Evolutionary conservation across 148 eudicot species (phyloP).

Genomic region (Cornus suecica): DNA sequence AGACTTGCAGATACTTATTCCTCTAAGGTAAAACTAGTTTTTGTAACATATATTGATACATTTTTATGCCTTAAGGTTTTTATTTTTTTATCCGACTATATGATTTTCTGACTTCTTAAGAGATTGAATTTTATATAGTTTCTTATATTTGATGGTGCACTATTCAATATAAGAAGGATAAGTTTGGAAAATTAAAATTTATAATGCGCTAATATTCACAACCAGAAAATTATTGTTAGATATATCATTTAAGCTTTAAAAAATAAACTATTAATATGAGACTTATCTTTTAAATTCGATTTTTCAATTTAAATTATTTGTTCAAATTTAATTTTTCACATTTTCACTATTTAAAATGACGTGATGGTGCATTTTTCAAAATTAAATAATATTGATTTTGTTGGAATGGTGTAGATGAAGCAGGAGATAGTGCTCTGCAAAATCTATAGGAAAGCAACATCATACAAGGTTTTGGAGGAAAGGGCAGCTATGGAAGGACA

Average conservation of each 20-base stretch:
- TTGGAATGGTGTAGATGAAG: background rate
- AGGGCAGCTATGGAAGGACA: constrained; percentile 6
- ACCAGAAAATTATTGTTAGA: too few relatives aligned
- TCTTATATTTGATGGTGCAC: background rate
- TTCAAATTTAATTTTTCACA: too few relatives aligned
- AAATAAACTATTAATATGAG: too few relatives aligned
- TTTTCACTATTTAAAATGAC: too few relatives aligned
- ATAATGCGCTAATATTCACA: too few relatives aligned
- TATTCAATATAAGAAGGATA: background rate
- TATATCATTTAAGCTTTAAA: too few relatives aligned
- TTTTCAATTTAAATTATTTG: background rate
- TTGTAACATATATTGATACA: too few relatives aligned
- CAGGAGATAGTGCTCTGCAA: constrained; percentile 10
- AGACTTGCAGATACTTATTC: background rate
- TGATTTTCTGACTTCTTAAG: too few relatives aligned
- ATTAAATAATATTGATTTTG: background rate
- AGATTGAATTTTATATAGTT: too few relatives aligned
- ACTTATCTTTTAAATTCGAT: too few relatives aligned
- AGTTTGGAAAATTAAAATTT: background rate
- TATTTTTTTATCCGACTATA: too few relatives aligned
- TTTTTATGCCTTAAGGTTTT: too few relatives aligned
- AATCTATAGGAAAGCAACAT: constrained; percentile 7
- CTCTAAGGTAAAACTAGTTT: background rate
- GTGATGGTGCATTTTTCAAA: background rate
- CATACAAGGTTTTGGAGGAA: constrained; percentile 8